Evolutionary conservation across 2,329 filamentous ascomycete genomes (phyloP), one percentile per base, ranked within the genome.

Genomic region (Ceratocystis diversiconidia): DNA sequence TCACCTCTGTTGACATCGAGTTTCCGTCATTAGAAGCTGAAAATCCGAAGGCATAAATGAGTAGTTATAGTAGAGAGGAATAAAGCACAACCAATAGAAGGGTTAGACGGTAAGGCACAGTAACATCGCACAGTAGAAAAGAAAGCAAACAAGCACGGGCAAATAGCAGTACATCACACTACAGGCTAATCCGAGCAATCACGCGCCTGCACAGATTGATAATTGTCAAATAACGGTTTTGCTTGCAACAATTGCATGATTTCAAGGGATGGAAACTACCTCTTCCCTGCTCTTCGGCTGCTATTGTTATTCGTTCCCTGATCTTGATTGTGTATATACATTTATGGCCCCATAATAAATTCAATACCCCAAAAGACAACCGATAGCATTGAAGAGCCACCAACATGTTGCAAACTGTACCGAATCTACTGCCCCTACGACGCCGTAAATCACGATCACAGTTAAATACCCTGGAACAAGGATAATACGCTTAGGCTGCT

Each of bases 21-120:
- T 67, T 67, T 52, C 63, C 66, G 1, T 44, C 66, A 6, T 36
- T 67, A 3, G 50, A 63, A 15, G 19, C 55, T 48, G 61, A 62
- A 32, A 32, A 48, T 41, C 17, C 15, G 17, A 17, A 59, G 55
- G 3, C 25, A 8, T 59, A 52, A 30, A 41, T 41, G 32, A n/a
- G 28, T 4, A 59, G 25, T 32, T 36, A 19, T 36, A 59, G 48
- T 28, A 4, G 48, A 25, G 48, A 25, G 10, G 36, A 15, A 28
- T 28, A 28, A 59, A 10, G 25, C 28, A 36, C 25, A 59, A 8
- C 3, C 15, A 30, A 57, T 12, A 28, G 28, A n/a, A 22, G 48
- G 48, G 19, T 1, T 15, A 12, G 10, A 22, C 12, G 15, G 36
- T 19, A 30, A 22, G 48, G 48, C 48, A 50, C 19, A n/a, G 19